A percentile compares a stretch with the other conserved stretches of the same genome.
Evolutionary conservation across 2,329 filamentous ascomycete species (phyloP).

Genomic region (Huntiella decipiens): DNA sequence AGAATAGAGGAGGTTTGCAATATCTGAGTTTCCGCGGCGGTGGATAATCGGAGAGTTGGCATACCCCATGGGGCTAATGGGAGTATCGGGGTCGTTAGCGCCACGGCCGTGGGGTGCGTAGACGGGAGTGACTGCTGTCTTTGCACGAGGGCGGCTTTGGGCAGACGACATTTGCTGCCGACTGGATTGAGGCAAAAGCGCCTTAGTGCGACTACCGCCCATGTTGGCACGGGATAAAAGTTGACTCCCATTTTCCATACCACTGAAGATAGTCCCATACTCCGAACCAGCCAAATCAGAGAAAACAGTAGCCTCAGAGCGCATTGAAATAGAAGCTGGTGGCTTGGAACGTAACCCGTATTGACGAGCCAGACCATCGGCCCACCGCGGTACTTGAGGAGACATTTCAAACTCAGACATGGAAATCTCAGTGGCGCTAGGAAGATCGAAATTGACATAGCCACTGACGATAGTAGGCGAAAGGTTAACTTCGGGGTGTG

Average conservation of each 20-base stretch:
- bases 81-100: constrained; percentile 2
- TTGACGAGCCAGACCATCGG: not conserved
- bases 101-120: not conserved
- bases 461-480: not conserved
- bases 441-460: not conserved
- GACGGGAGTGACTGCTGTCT: too few relatives aligned
- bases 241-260: too few relatives aligned
- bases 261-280: not conserved
- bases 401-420: not conserved
- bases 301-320: constrained; percentile 5
- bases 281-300: constrained; percentile 8
- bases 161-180: too few relatives aligned
- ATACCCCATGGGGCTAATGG: not conserved
- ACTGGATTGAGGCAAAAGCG: too few relatives aligned
- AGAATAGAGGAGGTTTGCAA: too few relatives aligned
- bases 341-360: too few relatives aligned
- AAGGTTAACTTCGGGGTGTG: not conserved
- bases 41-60: too few relatives aligned
- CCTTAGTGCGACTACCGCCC: too few relatives aligned
- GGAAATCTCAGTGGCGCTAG: not conserved
- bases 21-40: too few relatives aligned
- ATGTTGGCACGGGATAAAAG: too few relatives aligned
- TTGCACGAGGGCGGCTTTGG: too few relatives aligned
- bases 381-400: not conserved
- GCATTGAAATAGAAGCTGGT: not conserved